Conservation (phyloP, 306 rosid genomes). For the Vachellia pachyceras region DNA sequence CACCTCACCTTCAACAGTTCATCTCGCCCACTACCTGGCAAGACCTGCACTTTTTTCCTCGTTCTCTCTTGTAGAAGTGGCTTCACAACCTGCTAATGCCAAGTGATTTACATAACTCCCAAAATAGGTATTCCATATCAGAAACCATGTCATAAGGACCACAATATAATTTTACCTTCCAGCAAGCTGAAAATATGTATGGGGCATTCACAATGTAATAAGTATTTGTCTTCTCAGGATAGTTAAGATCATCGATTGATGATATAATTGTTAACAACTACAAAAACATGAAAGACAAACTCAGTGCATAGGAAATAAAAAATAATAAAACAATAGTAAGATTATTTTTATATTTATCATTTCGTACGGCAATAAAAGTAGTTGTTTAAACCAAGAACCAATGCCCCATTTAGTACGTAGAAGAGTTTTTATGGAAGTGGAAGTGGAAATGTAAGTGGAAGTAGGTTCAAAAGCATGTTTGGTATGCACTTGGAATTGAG, state of each 20-base stretch:
- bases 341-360: slow-evolving; percentile 3
- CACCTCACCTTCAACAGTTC: slow-evolving; percentile 79
- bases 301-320: not conserved
- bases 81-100: slow-evolving; percentile 76
- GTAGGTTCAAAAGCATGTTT: no score
- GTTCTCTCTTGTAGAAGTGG: slow-evolving; percentile 99
- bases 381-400: not conserved
- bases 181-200: slow-evolving; percentile 88
- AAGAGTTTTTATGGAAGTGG: no score
- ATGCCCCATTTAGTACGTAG: no score
- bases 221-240: slow-evolving; percentile 91
- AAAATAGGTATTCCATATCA: slow-evolving; percentile 15
- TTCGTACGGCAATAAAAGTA: slow-evolving; percentile 8
- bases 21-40: slow-evolving; percentile 85
- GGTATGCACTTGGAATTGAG: no score
- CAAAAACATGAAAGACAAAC: slow-evolving; percentile 42
- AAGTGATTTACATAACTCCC: slow-evolving; percentile 22
- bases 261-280: slow-evolving; percentile 84
- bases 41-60: slow-evolving; percentile 81
- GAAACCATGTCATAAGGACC: slow-evolving; percentile 29
- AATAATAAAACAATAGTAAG: not conserved
- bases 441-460: no score
- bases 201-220: slow-evolving; percentile 91
- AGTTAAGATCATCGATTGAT: slow-evolving; percentile 92
- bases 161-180: slow-evolving; percentile 70